A percentile compares a stretch with the other conserved stretches of the same genome.
phyloP scores from a whole-genome alignment of 2,329 filamentous ascomycete species.

The Mollisiaceae sp. region DNA sequence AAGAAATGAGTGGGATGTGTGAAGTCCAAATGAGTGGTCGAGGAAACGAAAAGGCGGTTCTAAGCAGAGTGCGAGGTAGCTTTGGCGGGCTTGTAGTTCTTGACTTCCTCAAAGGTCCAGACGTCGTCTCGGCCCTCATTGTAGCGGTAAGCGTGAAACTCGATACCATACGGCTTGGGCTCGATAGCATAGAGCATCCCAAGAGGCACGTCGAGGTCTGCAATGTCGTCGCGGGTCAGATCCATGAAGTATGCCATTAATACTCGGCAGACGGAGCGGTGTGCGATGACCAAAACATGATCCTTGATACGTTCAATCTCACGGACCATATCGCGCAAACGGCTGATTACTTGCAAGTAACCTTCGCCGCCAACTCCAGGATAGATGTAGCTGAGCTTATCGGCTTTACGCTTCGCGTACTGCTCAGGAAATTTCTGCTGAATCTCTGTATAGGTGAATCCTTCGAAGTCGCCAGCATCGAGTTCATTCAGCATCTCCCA shows the following conservation, averaged over 20 bases:
- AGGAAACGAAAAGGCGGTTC: neutral
- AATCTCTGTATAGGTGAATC: slow-evolving; percentile 93
- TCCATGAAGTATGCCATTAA: slow-evolving; percentile 97
- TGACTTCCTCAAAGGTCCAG: slow-evolving; percentile 84
- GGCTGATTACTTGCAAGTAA: slow-evolving; percentile 96
- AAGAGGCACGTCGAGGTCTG: slow-evolving; percentile 90
- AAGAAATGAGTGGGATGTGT: neutral
- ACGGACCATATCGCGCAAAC: slow-evolving; percentile 91
- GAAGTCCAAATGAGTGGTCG: neutral
- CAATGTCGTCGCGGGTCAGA: slow-evolving; percentile 86
- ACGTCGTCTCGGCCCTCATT: slow-evolving; percentile 61
- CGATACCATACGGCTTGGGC: slow-evolving; percentile 96
- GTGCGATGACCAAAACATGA: slow-evolving; percentile 89
- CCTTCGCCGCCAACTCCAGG: slow-evolving; percentile 95
- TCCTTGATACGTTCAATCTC: slow-evolving; percentile 98
- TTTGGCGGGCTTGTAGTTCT: slow-evolving; percentile 78
- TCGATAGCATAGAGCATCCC: slow-evolving; percentile 95
- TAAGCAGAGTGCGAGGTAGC: slow-evolving; percentile 41
- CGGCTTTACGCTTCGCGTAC: slow-evolving; percentile 75
- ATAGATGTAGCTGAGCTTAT: slow-evolving; percentile 97
- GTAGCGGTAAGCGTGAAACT: slow-evolving; percentile 95
- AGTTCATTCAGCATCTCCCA: slow-evolving; percentile 98
- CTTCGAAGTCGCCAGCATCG: slow-evolving; percentile 90
- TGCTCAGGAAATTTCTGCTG: slow-evolving; percentile 78
- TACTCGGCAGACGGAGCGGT: slow-evolving; percentile 90